Evolutionary conservation across 169 alveolate genomes (phyloP).

Genomic region (Hammondia hammondi): DNA sequence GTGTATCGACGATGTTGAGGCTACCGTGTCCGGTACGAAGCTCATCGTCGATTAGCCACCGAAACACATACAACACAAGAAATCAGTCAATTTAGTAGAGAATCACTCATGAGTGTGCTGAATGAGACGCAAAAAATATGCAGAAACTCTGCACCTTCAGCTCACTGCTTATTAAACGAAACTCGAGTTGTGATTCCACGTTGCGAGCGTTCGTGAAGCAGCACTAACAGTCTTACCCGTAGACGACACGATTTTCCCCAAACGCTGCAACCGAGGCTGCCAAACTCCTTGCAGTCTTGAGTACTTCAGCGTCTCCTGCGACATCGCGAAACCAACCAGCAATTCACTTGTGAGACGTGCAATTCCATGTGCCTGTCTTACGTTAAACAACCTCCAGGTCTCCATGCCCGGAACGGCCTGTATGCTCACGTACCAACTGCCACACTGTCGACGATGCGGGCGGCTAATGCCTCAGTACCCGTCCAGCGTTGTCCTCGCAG

Average conservation of each 20-base stretch:
- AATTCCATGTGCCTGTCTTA: background rate
- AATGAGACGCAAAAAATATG: too few species aligned
- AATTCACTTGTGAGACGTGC: background rate
- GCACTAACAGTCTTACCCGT: background rate
- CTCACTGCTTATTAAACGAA: too few species aligned
- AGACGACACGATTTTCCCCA: constrained; percentile 16
- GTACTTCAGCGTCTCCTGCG: constrained; percentile 32
- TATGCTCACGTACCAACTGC: background rate
- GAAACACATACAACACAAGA: too few species aligned
- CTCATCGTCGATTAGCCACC: too few species aligned
- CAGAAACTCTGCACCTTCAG: too few species aligned
- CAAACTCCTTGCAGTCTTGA: background rate
- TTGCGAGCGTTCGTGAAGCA: too few species aligned
- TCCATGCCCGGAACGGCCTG: background rate
- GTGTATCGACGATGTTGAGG: too few species aligned
- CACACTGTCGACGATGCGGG: background rate
- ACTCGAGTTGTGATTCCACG: too few species aligned
- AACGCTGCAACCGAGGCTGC: background rate
- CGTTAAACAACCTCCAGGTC: background rate
- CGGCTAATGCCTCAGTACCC: background rate
- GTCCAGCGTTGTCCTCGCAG: constrained; percentile 59
- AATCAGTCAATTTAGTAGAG: too few species aligned
- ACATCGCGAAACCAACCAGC: background rate
- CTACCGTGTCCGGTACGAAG: too few species aligned
- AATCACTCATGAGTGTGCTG: too few species aligned